Percentiles rank a stretch among this genome's conserved stretches.
Conservation (phyloP, 208 protist species). For the Leishmania arabica region DNA sequence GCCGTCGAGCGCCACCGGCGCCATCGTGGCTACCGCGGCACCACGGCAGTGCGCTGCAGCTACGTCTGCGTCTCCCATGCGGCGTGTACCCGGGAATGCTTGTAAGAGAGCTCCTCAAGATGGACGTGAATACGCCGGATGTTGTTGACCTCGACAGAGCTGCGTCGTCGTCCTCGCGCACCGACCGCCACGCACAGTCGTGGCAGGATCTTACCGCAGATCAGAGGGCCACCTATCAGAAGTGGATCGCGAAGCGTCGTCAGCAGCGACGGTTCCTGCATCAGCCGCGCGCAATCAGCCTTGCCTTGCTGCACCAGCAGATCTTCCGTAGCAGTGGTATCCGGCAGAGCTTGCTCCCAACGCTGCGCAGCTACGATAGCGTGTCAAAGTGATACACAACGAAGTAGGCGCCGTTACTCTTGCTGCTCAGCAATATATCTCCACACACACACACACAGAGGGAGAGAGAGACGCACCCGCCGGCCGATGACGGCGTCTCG, state of each 20-base stretch:
- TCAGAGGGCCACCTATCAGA: constrained; percentile 55
- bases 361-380: constrained; percentile 84
- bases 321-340: constrained; percentile 86
- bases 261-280: constrained; percentile 51
- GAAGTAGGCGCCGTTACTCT: background rate
- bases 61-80: constrained; percentile 61
- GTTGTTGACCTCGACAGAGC: constrained; percentile 71
- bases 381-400: constrained; percentile 56
- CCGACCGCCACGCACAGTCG: constrained; percentile 47
- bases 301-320: constrained; percentile 84
- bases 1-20: constrained; percentile 35
- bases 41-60: constrained; percentile 57
- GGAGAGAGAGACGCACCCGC: background rate
- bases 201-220: constrained; percentile 47
- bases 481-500: background rate
- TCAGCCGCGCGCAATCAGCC: constrained; percentile 63
- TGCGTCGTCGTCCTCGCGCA: constrained; percentile 13
- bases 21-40: constrained; percentile 80
- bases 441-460: background rate
- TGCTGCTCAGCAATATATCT: background rate
- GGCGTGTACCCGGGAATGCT: constrained; percentile 81
- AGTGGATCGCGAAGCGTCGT: constrained; percentile 61
- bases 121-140: constrained; percentile 81
- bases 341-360: constrained; percentile 75
- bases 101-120: constrained; percentile 83